Conservation (phyloP, 1,284 basidiomycete species). For the Dichomitus squalens region DNA sequence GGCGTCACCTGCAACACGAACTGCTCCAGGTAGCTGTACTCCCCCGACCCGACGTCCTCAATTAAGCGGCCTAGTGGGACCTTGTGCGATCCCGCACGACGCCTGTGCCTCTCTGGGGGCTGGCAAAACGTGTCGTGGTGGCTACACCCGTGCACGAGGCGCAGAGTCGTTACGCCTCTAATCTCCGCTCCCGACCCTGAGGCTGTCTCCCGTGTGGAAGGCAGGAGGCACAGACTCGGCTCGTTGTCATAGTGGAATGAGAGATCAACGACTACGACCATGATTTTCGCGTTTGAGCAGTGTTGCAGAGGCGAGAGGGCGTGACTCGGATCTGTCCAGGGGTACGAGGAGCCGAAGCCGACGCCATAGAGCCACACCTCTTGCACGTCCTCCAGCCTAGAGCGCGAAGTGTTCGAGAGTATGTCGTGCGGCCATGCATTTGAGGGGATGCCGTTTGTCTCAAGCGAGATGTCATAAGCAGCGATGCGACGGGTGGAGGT, state of each 20-base stretch:
- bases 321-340: no score
- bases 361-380: conserved; percentile 1
- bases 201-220: not conserved
- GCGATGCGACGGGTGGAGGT: conserved; percentile 2
- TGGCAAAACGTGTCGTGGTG: not conserved
- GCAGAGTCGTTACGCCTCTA: not conserved
- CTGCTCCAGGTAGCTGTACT: not conserved
- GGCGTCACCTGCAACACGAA: conserved; percentile 2
- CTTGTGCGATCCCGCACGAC: not conserved
- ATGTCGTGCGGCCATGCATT: not conserved
- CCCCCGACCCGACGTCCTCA: not conserved
- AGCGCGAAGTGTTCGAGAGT: not conserved
- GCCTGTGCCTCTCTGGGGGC: not conserved
- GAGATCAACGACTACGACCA: not conserved
- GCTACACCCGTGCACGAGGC: not conserved
- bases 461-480: not conserved
- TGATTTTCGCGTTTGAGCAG: not conserved
- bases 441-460: not conserved
- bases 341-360: no score
- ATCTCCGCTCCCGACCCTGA: not conserved
- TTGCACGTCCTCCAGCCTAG: not conserved
- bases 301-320: not conserved
- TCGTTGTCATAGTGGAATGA: not conserved
- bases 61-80: not conserved
- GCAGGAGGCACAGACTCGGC: not conserved